Percentiles rank a stretch among this genome's conserved stretches.
Conservation (phyloP, 345 rosid genomes). For the Sisymbrium altissimum region DNA sequence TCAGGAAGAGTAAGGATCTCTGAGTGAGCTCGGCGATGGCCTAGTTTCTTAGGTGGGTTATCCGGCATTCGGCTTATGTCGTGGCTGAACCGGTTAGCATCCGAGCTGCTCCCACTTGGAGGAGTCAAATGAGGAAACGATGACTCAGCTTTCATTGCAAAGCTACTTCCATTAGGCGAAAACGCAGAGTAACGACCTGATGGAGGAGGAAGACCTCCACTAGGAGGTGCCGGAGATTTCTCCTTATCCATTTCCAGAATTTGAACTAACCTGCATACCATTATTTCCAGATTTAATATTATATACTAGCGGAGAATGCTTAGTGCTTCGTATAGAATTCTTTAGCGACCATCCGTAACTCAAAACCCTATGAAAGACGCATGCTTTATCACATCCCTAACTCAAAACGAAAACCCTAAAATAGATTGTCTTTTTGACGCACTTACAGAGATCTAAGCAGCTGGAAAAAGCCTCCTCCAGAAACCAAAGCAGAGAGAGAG, state of each 20-base stretch:
- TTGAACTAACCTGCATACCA: conserved; percentile 19
- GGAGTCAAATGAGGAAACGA: conserved; percentile 44
- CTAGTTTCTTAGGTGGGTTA: conserved; percentile 73
- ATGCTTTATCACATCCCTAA: not conserved
- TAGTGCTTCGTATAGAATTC: too few species aligned
- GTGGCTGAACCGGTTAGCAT: conserved; percentile 57
- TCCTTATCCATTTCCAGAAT: conserved; percentile 72
- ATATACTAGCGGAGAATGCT: too few species aligned
- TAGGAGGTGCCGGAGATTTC: conserved; percentile 45
- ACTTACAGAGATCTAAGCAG: conserved; percentile 26
- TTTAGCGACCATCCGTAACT: too few species aligned
- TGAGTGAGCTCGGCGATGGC: conserved; percentile 95
- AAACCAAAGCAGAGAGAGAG: not conserved
- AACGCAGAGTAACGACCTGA: conserved; percentile 56
- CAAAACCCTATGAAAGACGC: not conserved
- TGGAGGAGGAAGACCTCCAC: conserved; percentile 57
- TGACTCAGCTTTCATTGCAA: conserved; percentile 54
- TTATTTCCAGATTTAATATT: conserved; percentile 8
- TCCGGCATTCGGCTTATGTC: conserved; percentile 86
- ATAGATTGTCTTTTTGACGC: not conserved
- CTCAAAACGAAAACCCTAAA: not conserved
- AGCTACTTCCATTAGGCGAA: conserved; percentile 43
- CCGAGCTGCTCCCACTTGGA: conserved; percentile 44
- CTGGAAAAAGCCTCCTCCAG: not conserved
- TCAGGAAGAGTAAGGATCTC: conserved; percentile 92